These are phyloP conservation scores for Exserohilum rostratum DNA, from an alignment of 2,329 filamentous ascomycete genomes.

Conservation along the genomic window DNA sequence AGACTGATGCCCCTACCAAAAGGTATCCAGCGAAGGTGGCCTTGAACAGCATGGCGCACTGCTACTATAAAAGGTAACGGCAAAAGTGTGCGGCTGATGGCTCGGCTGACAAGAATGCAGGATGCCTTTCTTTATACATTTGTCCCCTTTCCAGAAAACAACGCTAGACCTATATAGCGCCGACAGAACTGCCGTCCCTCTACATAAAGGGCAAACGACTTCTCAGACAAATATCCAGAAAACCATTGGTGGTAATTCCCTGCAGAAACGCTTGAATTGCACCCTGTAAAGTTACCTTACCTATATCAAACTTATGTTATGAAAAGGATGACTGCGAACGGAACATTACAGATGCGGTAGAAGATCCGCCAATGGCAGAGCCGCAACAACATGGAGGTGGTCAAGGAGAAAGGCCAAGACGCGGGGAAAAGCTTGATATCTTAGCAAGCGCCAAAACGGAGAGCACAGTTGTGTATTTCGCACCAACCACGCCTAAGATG, in stretches of 20 bases:
- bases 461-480: conserved; percentile 20
- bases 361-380: conserved; percentile 1
- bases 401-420: not conserved
- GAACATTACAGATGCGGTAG: not conserved
- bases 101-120: not conserved
- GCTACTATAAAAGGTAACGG: not conserved
- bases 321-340: not conserved
- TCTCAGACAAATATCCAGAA: not conserved
- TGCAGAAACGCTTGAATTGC: not conserved
- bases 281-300: not conserved
- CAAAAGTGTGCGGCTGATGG: not conserved
- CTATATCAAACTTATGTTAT: not conserved
- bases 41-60: conserved; percentile 4
- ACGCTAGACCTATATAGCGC: not conserved
- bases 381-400: not conserved
- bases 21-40: not conserved
- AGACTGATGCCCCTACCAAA: not conserved
- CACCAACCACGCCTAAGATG: not conserved
- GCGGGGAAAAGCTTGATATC: conserved; percentile 1
- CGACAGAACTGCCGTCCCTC: not conserved
- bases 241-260: not conserved
- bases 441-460: not conserved
- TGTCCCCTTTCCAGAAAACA: not conserved
- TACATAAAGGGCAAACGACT: not conserved
- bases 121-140: not conserved